Base-by-base conservation (phyloP, 305 asterid species). In the Rubia occidens region DNA sequence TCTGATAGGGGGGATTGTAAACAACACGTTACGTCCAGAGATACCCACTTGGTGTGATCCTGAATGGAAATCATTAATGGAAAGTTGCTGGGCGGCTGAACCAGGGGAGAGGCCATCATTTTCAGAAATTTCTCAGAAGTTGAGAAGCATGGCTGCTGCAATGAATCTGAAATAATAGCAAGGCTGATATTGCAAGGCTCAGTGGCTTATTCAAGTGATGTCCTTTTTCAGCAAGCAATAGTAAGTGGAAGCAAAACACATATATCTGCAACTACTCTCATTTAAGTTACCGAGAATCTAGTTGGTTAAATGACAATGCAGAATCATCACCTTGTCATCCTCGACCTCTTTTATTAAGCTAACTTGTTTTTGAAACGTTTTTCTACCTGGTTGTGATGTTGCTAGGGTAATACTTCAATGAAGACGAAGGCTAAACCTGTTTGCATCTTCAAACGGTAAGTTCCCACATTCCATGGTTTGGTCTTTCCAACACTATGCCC, bases 21-120 rank as follows among this genome's bases (percentile, higher is more conserved):
- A 85, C 85, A 87, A 88, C 85, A 64, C 91, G 35, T 70, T 94
- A 64, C 97, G 99, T 58, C 99, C 99, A 15, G 87, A 87, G 80
- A 88, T 85, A 58, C 99, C 99, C 0, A 82, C 93, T 11, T 94
- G 97, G 97, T 91, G 99, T 11, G 99, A 94, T 75, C 99, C 99
- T 1, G 96, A 89, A 76, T 94, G 99, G 99, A 94, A 91, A 77
- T 73, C 96, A 1, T 80, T 94, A 79, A 94, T 94, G 99, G 99
- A 86, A 79, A 88, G 90, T 72, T 83, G 86, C 74, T 94, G 99
- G 99, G 88, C 82, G 4, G 79, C 90, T 54, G 96, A 94, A 54
- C 96, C 96, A 5, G 71, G 86, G 20, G 75, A 82, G 66, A 83
- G 99, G 82, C 99, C 99, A n/a, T 89, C 99, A 0, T 94, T 94